phyloP scores from a whole-genome alignment of 768 basidiomycete genomes.

The Russula brevipes region DNA sequence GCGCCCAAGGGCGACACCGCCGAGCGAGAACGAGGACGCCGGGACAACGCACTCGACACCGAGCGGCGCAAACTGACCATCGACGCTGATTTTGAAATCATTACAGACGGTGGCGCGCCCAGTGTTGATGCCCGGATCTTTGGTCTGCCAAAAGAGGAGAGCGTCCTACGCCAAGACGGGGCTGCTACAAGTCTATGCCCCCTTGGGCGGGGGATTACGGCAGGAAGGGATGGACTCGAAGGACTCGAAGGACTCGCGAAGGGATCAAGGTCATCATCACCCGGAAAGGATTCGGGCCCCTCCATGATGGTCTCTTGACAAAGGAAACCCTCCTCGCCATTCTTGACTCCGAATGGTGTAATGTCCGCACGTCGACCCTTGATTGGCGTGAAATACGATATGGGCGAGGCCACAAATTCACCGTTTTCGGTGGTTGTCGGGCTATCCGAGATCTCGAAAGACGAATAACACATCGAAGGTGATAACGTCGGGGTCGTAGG shows the following conservation, averaged over 20 bases:
- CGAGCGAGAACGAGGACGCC: constrained; percentile 1
- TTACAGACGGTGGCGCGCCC: background rate
- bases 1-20: background rate
- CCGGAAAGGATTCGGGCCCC: constrained; percentile 5
- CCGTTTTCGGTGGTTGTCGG: background rate
- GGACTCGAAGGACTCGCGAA: background rate
- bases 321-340: constrained; percentile 4
- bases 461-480: constrained; percentile 9
- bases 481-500: constrained; percentile 19
- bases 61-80: constrained; percentile 14
- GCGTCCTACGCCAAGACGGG: background rate
- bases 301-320: constrained; percentile 17
- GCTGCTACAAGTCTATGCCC: background rate
- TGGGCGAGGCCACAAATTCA: background rate
- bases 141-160: background rate
- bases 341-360: constrained; percentile 12
- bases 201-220: background rate
- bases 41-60: background rate
- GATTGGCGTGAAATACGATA: background rate
- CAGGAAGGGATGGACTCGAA: background rate
- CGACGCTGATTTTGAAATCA: constrained; percentile 4
- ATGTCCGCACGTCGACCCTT: constrained; percentile 1
- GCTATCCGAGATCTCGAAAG: constrained; percentile 15
- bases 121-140: constrained; percentile 9
- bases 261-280: constrained; percentile 11